Evolutionary conservation across 2,329 filamentous ascomycete species (phyloP), one percentile per base, ranked within the genome.

Genomic region (Sordariomycetes sp.): DNA sequence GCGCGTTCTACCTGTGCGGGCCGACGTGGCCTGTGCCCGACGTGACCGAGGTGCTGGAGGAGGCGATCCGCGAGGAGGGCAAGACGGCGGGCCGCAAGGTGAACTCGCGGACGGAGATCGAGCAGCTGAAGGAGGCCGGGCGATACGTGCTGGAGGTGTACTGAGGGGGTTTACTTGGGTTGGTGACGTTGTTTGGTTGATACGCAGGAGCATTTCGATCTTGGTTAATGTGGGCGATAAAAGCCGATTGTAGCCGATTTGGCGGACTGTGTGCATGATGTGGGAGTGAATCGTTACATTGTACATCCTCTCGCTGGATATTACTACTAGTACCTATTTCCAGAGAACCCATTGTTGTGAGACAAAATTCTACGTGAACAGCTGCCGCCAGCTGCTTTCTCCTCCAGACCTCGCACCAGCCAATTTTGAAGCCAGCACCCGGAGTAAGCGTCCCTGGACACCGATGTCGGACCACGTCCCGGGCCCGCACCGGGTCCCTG

Each of bases 11-110:
- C 74, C 86, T 99, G 20, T 99, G 94, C 71, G 94, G 94, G 52
- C 94, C 94, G 34, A 99, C 94, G 1, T 99, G 94, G 94, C 94
- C 94, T 14, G 94, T 99, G 58, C 94, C 94, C 7, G 94, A 99
- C 74, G 93, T 99, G 57, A 97, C 92, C 1, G 86, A 86, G 64
- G 94, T 99, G 61, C 76, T 99, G 60, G 86, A 96, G 80, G 94
- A 99, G 79, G 93, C 93, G 24, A 90, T 97, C 65, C 84, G 84
- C 54, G 76, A 78, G 35, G 88, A 96, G 68, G 89, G 86, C 53
- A 85, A 83, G 79, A 73, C 72, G 54, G 77, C 72, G 62, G 83
- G 84, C 59, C 90, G 87, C 78, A 97, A 93, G 85, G 80, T 95
- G 48, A 91, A 96, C 69, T 77, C 87, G 2, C 79, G 80, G 65